Evolutionary conservation across 257 asterid genomes (phyloP).

Genomic region (Scutellaria barbata): DNA sequence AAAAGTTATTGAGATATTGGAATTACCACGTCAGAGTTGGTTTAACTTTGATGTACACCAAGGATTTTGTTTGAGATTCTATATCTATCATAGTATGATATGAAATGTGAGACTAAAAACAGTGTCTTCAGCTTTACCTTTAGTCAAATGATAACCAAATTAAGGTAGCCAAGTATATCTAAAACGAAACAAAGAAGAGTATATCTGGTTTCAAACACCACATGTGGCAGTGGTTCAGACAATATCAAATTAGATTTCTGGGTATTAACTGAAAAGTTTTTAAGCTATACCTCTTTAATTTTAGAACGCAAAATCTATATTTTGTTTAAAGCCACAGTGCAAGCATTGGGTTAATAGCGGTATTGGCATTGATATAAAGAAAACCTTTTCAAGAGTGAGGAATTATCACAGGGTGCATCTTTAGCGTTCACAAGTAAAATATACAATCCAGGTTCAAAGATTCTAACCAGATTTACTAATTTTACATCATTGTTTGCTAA

Average conservation of each 20-base stretch:
- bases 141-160: not conserved
- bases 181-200: not conserved
- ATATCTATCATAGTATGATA: not conserved
- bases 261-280: not conserved
- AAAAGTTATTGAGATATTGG: not conserved
- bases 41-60: conserved; percentile 15
- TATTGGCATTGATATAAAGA: not conserved
- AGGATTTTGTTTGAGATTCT: not conserved
- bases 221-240: not conserved
- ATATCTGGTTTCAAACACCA: not conserved
- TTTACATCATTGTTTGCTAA: not conserved
- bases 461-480: not conserved
- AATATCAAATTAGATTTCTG: not conserved
- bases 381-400: not conserved
- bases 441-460: not conserved
- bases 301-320: not conserved
- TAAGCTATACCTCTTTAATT: not conserved
- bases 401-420: not conserved
- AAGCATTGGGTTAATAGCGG: not conserved
- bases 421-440: not conserved
- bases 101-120: not conserved
- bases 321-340: conserved; percentile 12
- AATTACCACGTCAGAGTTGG: not conserved
- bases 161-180: not conserved
- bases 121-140: not conserved